phyloP scores from a whole-genome alignment of 1,284 basidiomycete genomes.

The Cutaneotrichosporon cutaneum region DNA sequence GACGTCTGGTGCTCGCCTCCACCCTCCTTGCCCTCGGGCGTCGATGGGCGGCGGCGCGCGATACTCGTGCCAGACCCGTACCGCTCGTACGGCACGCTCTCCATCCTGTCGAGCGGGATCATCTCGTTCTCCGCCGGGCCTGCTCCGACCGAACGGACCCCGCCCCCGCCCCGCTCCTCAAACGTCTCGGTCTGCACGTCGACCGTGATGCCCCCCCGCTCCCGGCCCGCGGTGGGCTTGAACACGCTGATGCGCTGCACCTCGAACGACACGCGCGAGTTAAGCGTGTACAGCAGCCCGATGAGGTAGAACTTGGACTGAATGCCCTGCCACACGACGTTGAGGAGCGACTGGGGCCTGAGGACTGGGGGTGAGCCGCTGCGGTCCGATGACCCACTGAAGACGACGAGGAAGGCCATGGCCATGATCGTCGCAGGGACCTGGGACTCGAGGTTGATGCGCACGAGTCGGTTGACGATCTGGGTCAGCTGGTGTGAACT shows the following conservation, averaged over 20 bases:
- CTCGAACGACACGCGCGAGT: slow-evolving; percentile 17
- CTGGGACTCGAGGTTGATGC: slow-evolving; percentile 37
- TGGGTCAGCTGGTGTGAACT: slow-evolving; percentile 6
- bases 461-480: slow-evolving; percentile 30
- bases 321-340: slow-evolving; percentile 20
- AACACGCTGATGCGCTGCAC: neutral
- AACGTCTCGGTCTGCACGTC: slow-evolving; percentile 23
- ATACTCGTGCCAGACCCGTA: neutral
- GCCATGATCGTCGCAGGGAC: slow-evolving; percentile 29
- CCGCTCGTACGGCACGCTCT: neutral
- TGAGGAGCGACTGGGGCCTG: slow-evolving; percentile 25
- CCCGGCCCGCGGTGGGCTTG: neutral
- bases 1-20: neutral
- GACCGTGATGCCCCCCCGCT: slow-evolving; percentile 17
- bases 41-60: neutral
- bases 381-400: slow-evolving; percentile 19
- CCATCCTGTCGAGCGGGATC: neutral
- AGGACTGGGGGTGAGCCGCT: slow-evolving; percentile 8
- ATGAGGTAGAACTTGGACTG: slow-evolving; percentile 35
- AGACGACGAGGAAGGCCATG: slow-evolving; percentile 28
- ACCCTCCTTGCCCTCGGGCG: neutral
- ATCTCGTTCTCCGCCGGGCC: neutral
- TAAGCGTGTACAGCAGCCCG: slow-evolving; percentile 35
- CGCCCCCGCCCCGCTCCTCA: slow-evolving; percentile 5
- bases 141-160: too few species aligned